These are phyloP conservation scores for Mrakia gelida DNA, from an alignment of 768 basidiomycete species.

Conservation along the genomic window DNA sequence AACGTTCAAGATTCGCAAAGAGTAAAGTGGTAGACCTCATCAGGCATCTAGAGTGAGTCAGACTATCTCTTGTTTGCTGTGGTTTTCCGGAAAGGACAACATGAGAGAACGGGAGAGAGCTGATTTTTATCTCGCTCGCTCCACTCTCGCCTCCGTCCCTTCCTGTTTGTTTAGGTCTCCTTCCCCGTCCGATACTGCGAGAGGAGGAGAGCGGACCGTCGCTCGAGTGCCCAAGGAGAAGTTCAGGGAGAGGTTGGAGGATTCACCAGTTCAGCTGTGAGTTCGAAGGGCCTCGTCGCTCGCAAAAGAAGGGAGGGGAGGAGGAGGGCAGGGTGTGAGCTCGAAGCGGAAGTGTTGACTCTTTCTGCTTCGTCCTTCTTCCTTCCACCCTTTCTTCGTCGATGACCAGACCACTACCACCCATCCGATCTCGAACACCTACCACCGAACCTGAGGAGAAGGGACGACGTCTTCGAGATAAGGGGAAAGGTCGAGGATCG, in stretches of 20 bases:
- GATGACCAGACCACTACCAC: background rate
- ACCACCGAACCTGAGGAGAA: background rate
- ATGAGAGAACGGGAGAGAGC: background rate
- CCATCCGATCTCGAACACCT: background rate
- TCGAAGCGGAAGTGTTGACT: too few species aligned
- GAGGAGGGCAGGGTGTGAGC: background rate
- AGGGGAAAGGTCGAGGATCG: background rate
- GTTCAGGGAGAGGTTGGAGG: background rate
- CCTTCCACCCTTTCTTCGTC: background rate
- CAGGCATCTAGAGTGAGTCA: background rate
- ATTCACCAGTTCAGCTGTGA: background rate
- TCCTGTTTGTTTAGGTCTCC: background rate
- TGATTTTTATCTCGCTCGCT: background rate
- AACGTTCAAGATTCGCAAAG: background rate
- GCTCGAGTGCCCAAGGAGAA: background rate
- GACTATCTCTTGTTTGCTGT: background rate
- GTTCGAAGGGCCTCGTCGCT: background rate
- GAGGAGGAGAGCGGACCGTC: background rate
- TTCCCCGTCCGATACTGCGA: background rate
- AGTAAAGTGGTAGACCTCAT: background rate
- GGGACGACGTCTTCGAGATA: background rate
- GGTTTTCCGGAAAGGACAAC: background rate
- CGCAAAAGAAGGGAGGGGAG: background rate
- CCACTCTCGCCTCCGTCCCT: too few species aligned
- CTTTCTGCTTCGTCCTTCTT: background rate